A percentile compares a stretch with the other conserved stretches of the same genome.
These are phyloP conservation scores for Tulasnella sp. DNA, from an alignment of 768 basidiomycete genomes.

Conservation along the genomic window DNA sequence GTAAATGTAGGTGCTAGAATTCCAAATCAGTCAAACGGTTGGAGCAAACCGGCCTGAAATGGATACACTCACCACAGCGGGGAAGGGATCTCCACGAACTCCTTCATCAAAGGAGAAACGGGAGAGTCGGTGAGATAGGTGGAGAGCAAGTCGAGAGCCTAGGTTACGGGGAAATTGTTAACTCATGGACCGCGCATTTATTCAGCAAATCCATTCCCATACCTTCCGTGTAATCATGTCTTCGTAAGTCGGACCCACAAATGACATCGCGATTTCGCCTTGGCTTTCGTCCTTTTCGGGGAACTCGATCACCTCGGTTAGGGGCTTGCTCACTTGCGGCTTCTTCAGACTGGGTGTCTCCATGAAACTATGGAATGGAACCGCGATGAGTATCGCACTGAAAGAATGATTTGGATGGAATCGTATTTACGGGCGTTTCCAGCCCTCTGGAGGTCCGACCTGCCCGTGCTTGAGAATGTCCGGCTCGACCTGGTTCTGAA, in stretches of 20 bases:
- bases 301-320: constrained; percentile 69
- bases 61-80: constrained; percentile 60
- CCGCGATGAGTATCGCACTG: background rate
- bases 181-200: background rate
- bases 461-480: constrained; percentile 64
- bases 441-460: constrained; percentile 61
- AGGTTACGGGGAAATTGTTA: background rate
- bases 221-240: constrained; percentile 66
- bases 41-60: background rate
- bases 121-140: constrained; percentile 80
- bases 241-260: constrained; percentile 64
- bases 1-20: constrained; percentile 65
- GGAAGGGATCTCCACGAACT: constrained; percentile 82
- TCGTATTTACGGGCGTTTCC: constrained; percentile 62
- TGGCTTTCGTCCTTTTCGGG: constrained; percentile 94
- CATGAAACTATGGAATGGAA: constrained; percentile 40
- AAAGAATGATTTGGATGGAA: background rate
- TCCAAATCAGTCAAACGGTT: constrained; percentile 2
- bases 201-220: background rate
- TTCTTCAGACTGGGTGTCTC: constrained; percentile 70
- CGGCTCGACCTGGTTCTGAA: constrained; percentile 78
- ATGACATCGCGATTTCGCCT: constrained; percentile 71
- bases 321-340: constrained; percentile 38
- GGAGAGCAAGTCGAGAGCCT: constrained; percentile 80
- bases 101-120: constrained; percentile 44